phyloP scores from a whole-genome alignment of 768 basidiomycete genomes.

The Boletus pseudopeckii region DNA sequence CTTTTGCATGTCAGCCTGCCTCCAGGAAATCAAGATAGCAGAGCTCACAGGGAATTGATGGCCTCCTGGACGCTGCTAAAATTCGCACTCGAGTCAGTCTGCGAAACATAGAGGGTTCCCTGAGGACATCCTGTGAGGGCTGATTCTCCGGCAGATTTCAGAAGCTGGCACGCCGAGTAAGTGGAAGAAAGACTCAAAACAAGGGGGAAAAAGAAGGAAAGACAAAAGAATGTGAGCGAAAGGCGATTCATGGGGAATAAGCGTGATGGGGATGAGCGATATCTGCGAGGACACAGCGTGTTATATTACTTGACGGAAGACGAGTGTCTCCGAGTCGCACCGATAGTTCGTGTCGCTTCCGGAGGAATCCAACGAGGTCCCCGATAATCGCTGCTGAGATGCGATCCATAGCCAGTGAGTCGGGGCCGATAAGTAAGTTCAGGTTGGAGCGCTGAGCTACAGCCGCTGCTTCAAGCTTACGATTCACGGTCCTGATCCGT shows the following conservation, averaged over 20 bases:
- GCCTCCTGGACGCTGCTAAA: conserved; percentile 55
- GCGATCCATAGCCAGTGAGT: background rate
- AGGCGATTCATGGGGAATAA: conserved; percentile 5
- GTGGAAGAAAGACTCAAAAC: conserved; percentile 41
- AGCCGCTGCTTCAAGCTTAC: too few species aligned
- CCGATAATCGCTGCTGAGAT: background rate
- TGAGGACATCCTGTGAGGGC: conserved; percentile 52
- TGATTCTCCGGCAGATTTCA: conserved; percentile 40
- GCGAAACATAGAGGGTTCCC: conserved; percentile 59
- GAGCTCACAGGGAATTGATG: conserved; percentile 51
- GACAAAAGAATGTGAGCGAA: conserved; percentile 2
- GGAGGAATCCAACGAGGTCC: background rate
- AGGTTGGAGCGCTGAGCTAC: too few species aligned
- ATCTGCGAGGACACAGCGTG: background rate
- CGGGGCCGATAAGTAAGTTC: too few species aligned
- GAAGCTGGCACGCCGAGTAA: conserved; percentile 49
- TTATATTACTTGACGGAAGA: background rate
- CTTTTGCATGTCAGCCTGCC: conserved; percentile 28
- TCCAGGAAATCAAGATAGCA: background rate
- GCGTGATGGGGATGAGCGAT: background rate
- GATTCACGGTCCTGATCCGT: too few species aligned
- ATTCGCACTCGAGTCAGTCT: conserved; percentile 41
- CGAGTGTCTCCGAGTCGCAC: too few species aligned
- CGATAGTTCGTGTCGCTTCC: background rate
- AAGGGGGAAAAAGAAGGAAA: background rate